Base-by-base conservation (phyloP, 805 yeast genomes). In the Saturnispora kantuleensis region DNA sequence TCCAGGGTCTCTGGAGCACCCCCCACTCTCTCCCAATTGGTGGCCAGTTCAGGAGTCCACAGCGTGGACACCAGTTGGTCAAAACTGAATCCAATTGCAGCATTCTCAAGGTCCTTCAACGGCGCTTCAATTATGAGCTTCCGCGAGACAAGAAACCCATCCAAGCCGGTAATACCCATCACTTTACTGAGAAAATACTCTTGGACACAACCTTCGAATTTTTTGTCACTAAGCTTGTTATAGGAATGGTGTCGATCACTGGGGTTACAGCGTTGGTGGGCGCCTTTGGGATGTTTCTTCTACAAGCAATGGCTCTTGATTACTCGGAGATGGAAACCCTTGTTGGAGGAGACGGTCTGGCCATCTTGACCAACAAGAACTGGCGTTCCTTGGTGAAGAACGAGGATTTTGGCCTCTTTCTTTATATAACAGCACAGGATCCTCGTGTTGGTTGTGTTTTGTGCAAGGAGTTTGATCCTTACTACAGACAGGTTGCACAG, bases 81-180 rank as follows among this genome's bases (percentile, higher is more conserved):
- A 11, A 81, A 93, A 59, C 88, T 96, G 38, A 87, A 83, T 45
- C 95, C 96, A 42, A 87, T 65, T 12, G 81, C 74, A 26, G 89
- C 74, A 55, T 79, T 78, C 46, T 69, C 74, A 46, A 87, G 66
- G 3, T 77, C 65, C 32, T 81, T 83, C 53, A 86, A 67, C 11
- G 90, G 79, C 31, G 53, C 48, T 15, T 79, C 68, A 41, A 72
- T 69, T 39, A 78, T 79, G 26, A 15, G 35, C 10, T 34, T 47
- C 46, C 17, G 39, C 3, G 31, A 30, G 16, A 31, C 26, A 15
- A 40, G 28, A 40, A 32, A 26, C 8, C 13, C 13, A 17, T 40
- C 37, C 37, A 40, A 34, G 34, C 42, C 42, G 28, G 42, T 31
- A 9, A 40, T 26, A 10, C 37, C 32, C 42, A 40, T 37, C 31